Evolutionary conservation across 2,329 filamentous ascomycete species (phyloP).

Genomic region (Fusarium equiseti): DNA sequence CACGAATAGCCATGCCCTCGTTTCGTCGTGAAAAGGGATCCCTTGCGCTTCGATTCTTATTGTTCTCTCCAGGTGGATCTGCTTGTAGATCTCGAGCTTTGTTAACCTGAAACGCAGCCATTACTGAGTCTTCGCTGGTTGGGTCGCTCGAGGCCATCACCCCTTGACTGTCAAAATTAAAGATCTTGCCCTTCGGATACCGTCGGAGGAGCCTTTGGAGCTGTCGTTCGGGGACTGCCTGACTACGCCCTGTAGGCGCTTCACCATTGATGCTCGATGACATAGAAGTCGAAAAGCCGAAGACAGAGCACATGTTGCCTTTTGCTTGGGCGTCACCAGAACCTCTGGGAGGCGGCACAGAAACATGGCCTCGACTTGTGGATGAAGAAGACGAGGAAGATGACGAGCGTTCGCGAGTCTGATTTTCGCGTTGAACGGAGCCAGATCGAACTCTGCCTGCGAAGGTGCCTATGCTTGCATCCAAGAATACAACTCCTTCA

Average conservation of each 20-base stretch:
- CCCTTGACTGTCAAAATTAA: constrained; percentile 58
- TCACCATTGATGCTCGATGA: constrained; percentile 52
- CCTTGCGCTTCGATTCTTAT: background rate
- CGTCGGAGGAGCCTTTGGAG: constrained; percentile 44
- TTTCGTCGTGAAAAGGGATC: constrained; percentile 31
- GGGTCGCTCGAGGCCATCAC: constrained; percentile 50
- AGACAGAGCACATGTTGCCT: constrained; percentile 46
- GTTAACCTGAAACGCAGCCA: background rate
- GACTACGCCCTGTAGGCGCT: background rate
- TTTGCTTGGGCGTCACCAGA: constrained; percentile 44
- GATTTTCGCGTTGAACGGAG: background rate
- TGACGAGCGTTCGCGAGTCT: background rate
- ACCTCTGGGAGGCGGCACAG: constrained; percentile 16
- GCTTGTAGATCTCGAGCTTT: background rate
- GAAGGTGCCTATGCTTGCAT: constrained; percentile 48
- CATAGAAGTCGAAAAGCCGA: constrained; percentile 55
- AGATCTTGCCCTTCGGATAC: constrained; percentile 61
- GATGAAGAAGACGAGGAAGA: constrained; percentile 31
- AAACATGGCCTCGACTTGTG: background rate
- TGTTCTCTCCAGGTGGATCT: background rate
- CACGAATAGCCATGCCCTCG: constrained; percentile 46
- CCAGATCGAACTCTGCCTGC: constrained; percentile 15
- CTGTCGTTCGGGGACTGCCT: constrained; percentile 10
- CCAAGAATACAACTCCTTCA: constrained; percentile 53
- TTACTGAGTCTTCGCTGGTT: constrained; percentile 44